Percentiles rank a stretch among this genome's conserved stretches.
phyloP scores from a whole-genome alignment of 2,329 filamentous ascomycete genomes.

The Ambrosiella beaveri region DNA sequence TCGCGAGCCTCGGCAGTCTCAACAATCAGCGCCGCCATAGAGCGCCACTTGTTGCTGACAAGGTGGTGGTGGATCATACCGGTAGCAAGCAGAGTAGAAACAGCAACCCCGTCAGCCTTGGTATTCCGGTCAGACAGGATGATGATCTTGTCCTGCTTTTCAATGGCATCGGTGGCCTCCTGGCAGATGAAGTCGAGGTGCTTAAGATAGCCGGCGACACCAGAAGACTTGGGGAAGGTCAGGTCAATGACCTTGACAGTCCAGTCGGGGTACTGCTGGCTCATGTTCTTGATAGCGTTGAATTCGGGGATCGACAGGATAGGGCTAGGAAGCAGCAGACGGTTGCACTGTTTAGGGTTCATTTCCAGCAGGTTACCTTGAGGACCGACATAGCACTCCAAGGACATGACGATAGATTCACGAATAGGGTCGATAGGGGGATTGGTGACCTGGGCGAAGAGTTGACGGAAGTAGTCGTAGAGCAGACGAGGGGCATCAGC shows the following conservation, averaged over 20 bases:
- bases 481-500: conserved; percentile 77
- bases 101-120: conserved; percentile 62
- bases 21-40: conserved; percentile 67
- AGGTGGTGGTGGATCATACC: conserved; percentile 92
- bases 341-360: conserved; percentile 73
- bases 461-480: conserved; percentile 93
- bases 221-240: conserved; percentile 76
- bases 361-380: conserved; percentile 93
- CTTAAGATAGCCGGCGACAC: conserved; percentile 66
- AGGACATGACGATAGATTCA: conserved; percentile 95
- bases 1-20: conserved; percentile 93
- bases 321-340: conserved; percentile 72
- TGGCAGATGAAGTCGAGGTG: conserved; percentile 81
- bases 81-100: conserved; percentile 74
- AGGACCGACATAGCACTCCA: conserved; percentile 89
- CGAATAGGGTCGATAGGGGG: conserved; percentile 93
- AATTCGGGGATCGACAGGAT: conserved; percentile 82
- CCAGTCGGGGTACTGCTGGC: conserved; percentile 57
- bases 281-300: conserved; percentile 68
- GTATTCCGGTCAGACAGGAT: conserved; percentile 80
- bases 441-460: conserved; percentile 96
- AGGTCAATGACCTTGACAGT: conserved; percentile 80
- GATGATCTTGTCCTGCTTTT: conserved; percentile 69
- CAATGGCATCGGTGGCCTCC: conserved; percentile 66
- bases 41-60: conserved; percentile 89